Evolutionary conservation across 1,284 basidiomycete genomes (phyloP).

Genomic region (Fomitopsis schrenkii): DNA sequence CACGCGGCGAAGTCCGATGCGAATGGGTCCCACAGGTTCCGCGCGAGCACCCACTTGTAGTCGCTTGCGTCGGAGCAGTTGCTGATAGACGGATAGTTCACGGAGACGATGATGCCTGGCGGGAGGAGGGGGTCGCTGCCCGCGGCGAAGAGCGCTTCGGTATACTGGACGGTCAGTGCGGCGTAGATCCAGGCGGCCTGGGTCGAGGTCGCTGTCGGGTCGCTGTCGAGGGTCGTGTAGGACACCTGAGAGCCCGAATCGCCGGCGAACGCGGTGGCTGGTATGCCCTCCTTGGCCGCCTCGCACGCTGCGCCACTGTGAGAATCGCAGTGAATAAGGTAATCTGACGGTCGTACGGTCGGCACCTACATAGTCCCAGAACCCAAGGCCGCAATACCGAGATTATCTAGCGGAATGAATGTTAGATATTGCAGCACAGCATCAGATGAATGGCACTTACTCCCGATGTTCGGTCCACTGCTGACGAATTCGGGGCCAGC

Average conservation of each 20-base stretch:
- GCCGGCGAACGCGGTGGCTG: conserved; percentile 49
- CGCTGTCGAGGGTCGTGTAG: conserved; percentile 40
- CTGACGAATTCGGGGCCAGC: conserved; percentile 44
- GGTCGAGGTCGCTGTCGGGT: conserved; percentile 31
- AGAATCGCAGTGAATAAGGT: background rate
- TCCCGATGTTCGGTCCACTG: conserved; percentile 48
- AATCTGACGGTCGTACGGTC: background rate
- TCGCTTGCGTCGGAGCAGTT: conserved; percentile 32
- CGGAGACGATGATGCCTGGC: conserved; percentile 39
- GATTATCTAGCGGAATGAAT: conserved; percentile 8
- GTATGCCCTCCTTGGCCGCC: conserved; percentile 41
- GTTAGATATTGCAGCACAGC: background rate
- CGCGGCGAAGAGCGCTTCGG: conserved; percentile 31
- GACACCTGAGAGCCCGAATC: conserved; percentile 36
- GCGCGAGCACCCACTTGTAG: conserved; percentile 45
- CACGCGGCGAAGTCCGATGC: conserved; percentile 41
- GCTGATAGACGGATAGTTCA: conserved; percentile 46
- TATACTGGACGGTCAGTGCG: conserved; percentile 37
- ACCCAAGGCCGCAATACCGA: conserved; percentile 12
- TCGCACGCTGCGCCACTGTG: conserved; percentile 45
- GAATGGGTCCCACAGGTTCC: conserved; percentile 30
- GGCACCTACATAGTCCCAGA: conserved; percentile 20
- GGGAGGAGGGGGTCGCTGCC: conserved; percentile 34
- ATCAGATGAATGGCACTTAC: conserved; percentile 22
- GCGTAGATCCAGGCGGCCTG: conserved; percentile 40